Evolutionary conservation across 2,329 filamentous ascomycete genomes (phyloP).

Genomic region (Fusarium chuoi): DNA sequence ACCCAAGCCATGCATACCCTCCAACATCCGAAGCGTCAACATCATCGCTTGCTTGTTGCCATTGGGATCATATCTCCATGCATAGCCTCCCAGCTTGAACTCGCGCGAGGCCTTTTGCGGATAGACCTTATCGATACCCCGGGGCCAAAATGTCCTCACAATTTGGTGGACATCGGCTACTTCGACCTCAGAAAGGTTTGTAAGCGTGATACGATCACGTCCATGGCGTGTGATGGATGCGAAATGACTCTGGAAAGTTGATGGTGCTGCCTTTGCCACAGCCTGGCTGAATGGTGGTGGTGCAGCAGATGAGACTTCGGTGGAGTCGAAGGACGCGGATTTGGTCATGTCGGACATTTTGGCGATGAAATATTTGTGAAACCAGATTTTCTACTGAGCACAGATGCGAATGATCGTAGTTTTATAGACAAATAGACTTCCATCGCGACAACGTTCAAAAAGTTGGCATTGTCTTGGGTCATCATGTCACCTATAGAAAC

Average conservation of each 20-base stretch:
- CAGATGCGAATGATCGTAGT: accelerated
- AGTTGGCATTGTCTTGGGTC: neutral
- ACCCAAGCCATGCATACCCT: neutral
- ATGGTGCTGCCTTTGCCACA: neutral
- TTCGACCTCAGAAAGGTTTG: constrained; percentile 14
- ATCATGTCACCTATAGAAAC: constrained; percentile 14
- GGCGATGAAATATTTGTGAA: accelerated
- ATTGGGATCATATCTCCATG: constrained; percentile 8
- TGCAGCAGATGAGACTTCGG: neutral
- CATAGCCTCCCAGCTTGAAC: constrained; percentile 12
- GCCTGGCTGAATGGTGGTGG: constrained; percentile 5
- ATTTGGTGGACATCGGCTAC: constrained; percentile 1
- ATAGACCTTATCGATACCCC: constrained; percentile 8
- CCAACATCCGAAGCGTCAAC: constrained; percentile 4
- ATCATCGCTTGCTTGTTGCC: constrained; percentile 18
- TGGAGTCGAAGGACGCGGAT: neutral
- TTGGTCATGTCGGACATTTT: constrained; percentile 4
- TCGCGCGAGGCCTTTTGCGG: neutral
- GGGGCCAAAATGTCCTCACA: constrained; percentile 1
- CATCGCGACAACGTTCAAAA: neutral
- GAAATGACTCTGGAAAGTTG: neutral
- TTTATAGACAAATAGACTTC: neutral
- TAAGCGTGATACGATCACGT: constrained; percentile 7
- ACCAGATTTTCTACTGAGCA: accelerated
- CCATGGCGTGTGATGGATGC: neutral